A percentile compares a stretch with the other conserved stretches of the same genome.
Conservation (phyloP, 73 alveolate species). For the Paramecium caudatum region DNA sequence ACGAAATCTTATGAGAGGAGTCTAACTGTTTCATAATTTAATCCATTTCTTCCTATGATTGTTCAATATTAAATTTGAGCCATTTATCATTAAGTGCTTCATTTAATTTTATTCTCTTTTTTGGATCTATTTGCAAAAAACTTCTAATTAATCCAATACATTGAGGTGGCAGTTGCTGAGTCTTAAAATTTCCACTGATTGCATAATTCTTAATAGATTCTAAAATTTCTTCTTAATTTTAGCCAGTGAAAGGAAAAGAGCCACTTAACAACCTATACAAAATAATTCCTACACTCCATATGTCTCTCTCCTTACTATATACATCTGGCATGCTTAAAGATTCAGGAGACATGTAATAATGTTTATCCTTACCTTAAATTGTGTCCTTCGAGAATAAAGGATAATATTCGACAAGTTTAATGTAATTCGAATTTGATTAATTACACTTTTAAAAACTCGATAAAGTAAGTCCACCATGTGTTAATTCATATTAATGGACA, state of each 20-base stretch:
- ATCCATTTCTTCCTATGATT: background rate
- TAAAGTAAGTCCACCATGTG: constrained; percentile 22
- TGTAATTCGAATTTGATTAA: constrained; percentile 4
- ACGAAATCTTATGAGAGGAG: background rate
- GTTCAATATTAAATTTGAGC: background rate
- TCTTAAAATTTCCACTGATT: background rate
- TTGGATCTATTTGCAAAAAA: background rate
- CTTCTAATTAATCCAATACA: background rate
- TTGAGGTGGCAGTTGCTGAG: background rate
- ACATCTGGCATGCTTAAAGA: background rate
- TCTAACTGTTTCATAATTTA: background rate
- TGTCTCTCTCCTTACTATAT: constrained; percentile 52
- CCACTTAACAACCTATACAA: constrained; percentile 75
- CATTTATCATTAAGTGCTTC: background rate
- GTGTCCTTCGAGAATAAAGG: background rate
- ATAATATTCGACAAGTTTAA: constrained; percentile 1
- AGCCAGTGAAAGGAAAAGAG: constrained; percentile 75
- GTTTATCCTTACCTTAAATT: background rate
- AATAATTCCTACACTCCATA: constrained; percentile 80
- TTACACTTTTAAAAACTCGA: background rate
- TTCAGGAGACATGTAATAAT: constrained; percentile 6
- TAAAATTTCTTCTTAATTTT: constrained; percentile 24
- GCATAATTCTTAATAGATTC: background rate
- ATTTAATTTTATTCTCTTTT: background rate
- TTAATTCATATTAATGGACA: background rate